Evolutionary conservation across 2,329 filamentous ascomycete genomes (phyloP), one percentile per base, ranked within the genome.

Genomic region (Metarhizium robertsii): DNA sequence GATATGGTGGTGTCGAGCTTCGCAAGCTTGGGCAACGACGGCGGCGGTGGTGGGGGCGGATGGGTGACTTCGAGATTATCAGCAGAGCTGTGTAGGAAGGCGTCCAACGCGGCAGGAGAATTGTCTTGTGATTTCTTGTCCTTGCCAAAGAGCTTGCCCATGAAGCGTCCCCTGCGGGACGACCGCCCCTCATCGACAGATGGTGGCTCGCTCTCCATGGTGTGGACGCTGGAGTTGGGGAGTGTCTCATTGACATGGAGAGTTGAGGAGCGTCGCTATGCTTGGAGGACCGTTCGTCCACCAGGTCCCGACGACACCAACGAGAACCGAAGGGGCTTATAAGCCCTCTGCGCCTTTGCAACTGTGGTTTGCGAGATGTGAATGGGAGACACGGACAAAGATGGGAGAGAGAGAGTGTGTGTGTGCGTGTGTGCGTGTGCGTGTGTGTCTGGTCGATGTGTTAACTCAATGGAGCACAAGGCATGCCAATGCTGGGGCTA

Each of bases 101-200:
- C 78, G 64, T 84, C 77, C 59, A 86, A 73, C 52, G 80, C 76
- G 61, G 71, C 71, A 46, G 69, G 70, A 13, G 69, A 70, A 52
- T 69, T 67, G 55, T 65, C 67, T 18, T 68, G 54, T 18, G 42
- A 16, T 36, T 64, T 63, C 52, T 71, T 67, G 54, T 75, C 75
- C 64, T 73, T 77, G 58, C 68, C 75, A 64, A 84, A 84, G 56
- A 86, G 72, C 72, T 83, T 84, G 61, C 82, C 82, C 77, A 85
- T 85, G 50, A 86, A 69, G 58, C 83, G 81, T 63, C 76, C 76
- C 62, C 76, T 72, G 66, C 72, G 76, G 40, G 76, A 75, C 58
- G 67, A 66, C 56, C 71, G 69, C 57, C 67, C 70, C 58, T 75
- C 73, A 55, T 72, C 68, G 60, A 64, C 62, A 59, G 69, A 65